A percentile compares a stretch with the other conserved stretches of the same genome.
Conservation (phyloP, 139 green algal genomes). For the Spirogloea muscicola region DNA sequence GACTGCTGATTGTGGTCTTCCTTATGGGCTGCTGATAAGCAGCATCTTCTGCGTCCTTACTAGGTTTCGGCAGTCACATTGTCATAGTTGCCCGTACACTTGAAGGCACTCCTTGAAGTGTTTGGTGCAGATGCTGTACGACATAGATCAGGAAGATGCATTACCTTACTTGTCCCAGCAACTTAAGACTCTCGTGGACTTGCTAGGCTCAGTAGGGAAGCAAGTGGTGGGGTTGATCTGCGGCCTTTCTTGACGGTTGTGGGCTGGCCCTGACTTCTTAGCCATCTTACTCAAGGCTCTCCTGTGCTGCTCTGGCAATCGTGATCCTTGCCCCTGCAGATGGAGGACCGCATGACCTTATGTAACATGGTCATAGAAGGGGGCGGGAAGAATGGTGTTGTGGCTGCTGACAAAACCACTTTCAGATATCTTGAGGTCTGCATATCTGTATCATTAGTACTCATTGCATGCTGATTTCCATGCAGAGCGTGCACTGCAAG, state of each 20-base stretch:
- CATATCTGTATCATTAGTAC: slow-evolving; percentile 71
- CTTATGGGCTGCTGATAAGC: not conserved
- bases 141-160: too few relatives aligned
- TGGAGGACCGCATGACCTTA: slow-evolving; percentile 97
- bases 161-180: not conserved
- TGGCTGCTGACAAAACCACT: slow-evolving; percentile 83
- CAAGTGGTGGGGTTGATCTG: not conserved
- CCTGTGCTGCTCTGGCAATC: not conserved
- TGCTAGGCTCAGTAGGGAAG: too few relatives aligned
- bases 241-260: not conserved
- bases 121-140: not conserved
- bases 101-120: not conserved
- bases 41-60: not conserved
- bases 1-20: not conserved
- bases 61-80: not conserved
- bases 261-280: not conserved
- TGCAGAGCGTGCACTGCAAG: too few relatives aligned
- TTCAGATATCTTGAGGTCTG: slow-evolving; percentile 85
- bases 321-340: slow-evolving; percentile 48
- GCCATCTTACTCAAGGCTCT: not conserved
- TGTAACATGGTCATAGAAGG: slow-evolving; percentile 97
- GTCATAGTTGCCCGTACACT: not conserved
- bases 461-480: too few relatives aligned
- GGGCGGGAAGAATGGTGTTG: slow-evolving; percentile 76
- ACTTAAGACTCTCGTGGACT: not conserved